phyloP scores from a whole-genome alignment of 257 asterid genomes.

The Forsythia suspensa region DNA sequence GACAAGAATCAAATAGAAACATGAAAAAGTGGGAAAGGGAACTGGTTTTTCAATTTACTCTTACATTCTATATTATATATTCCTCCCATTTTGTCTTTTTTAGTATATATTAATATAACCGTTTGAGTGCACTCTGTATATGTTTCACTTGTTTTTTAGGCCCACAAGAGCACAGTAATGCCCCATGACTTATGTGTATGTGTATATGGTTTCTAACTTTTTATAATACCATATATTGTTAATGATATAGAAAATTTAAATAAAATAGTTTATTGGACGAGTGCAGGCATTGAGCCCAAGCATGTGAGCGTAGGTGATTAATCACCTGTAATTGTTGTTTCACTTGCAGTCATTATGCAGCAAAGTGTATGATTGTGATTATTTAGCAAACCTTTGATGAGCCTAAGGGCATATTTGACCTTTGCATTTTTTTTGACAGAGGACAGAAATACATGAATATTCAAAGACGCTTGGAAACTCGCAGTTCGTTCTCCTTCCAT shows the following conservation, averaged over 20 bases:
- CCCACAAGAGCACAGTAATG: neutral
- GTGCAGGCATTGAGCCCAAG: slow-evolving; percentile 2
- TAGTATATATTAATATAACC: neutral
- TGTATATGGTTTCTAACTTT: neutral
- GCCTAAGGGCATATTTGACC: slow-evolving; percentile 25
- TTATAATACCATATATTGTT: neutral
- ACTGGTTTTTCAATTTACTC: neutral
- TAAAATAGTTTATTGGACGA: neutral
- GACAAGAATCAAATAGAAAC: slow-evolving; percentile 1
- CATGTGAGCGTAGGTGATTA: slow-evolving; percentile 5
- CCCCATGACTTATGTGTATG: neutral
- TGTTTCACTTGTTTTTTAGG: slow-evolving; percentile 14
- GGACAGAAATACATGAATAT: slow-evolving; percentile 91
- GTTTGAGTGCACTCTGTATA: neutral
- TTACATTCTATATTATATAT: neutral
- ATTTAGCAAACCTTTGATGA: slow-evolving; percentile 9
- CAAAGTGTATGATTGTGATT: neutral
- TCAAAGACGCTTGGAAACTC: slow-evolving; percentile 89
- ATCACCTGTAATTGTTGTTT: neutral
- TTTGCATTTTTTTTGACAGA: slow-evolving; percentile 49
- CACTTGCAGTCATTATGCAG: neutral
- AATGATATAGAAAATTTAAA: neutral
- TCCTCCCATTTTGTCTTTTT: neutral
- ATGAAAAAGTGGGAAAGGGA: neutral
- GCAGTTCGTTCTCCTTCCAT: slow-evolving; percentile 80